Percentiles rank a stretch among this genome's conserved stretches.
These are phyloP conservation scores for Schrenkiella parvula DNA, from an alignment of 345 rosid species.

Conservation along the genomic window DNA sequence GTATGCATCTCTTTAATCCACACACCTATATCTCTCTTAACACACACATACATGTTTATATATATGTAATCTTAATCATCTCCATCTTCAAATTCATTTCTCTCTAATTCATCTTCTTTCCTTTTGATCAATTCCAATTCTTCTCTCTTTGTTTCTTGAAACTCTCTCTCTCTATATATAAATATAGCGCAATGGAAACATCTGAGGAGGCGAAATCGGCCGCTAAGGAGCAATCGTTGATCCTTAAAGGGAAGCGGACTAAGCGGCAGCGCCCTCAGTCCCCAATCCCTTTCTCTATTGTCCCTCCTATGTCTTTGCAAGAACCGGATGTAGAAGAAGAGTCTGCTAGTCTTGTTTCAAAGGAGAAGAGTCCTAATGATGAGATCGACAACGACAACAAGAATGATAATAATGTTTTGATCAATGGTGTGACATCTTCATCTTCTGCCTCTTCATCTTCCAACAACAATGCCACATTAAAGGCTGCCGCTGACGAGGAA, in stretches of 20 bases:
- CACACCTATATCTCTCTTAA: slow-evolving; percentile 27
- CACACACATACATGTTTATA: slow-evolving; percentile 9
- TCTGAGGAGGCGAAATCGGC: slow-evolving; percentile 35
- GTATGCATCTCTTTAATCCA: slow-evolving; percentile 35
- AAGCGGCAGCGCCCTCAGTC: slow-evolving; percentile 70
- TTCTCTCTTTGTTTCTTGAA: not conserved
- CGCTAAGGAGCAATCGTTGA: slow-evolving; percentile 35
- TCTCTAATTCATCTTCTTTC: not conserved
- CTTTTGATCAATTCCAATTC: not conserved
- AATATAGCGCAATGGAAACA: slow-evolving; percentile 39
- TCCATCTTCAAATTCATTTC: slow-evolving; percentile 15
- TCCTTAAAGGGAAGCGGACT: slow-evolving; percentile 76
- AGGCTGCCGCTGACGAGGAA: slow-evolving; percentile 53
- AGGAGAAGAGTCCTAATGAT: slow-evolving; percentile 14
- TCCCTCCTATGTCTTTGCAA: slow-evolving; percentile 34
- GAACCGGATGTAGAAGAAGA: slow-evolving; percentile 16
- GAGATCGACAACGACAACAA: slow-evolving; percentile 13
- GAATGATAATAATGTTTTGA: slow-evolving; percentile 10
- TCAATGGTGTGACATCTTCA: slow-evolving; percentile 15
- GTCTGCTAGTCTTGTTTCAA: slow-evolving; percentile 35
- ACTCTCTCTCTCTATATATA: too few relatives aligned
- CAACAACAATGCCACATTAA: slow-evolving; percentile 29
- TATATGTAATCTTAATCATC: slow-evolving; percentile 17
- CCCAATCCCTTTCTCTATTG: slow-evolving; percentile 42
- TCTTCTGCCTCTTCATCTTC: slow-evolving; percentile 39